phyloP scores from a whole-genome alignment of 164 flowering plant genomes.

The Tinospora cordifolia region DNA sequence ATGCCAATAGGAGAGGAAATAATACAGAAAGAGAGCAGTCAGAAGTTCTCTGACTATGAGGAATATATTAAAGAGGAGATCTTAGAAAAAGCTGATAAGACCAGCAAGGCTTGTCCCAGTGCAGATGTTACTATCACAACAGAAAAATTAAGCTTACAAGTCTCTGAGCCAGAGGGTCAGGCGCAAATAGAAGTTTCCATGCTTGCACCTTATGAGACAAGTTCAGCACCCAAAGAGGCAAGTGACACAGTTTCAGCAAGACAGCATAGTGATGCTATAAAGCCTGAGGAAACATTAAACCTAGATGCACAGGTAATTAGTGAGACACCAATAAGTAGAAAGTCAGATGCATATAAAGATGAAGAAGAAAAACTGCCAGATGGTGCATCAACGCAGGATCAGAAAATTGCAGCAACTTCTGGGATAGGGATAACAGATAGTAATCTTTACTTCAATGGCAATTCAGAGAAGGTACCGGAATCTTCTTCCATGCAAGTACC shows the following conservation, averaged over 20 bases:
- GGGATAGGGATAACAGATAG: background rate
- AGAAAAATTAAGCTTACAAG: slow-evolving; percentile 11
- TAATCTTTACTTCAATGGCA: background rate
- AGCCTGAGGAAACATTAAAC: slow-evolving; percentile 12
- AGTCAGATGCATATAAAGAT: slow-evolving; percentile 8
- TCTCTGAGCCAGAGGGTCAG: slow-evolving; percentile 13
- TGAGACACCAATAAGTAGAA: slow-evolving; percentile 3
- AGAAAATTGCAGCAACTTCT: slow-evolving; percentile 6
- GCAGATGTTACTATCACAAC: background rate
- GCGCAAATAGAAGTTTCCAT: slow-evolving; percentile 5
- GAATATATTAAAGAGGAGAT: slow-evolving; percentile 1
- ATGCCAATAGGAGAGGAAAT: slow-evolving; percentile 12
- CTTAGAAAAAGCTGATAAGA: background rate
- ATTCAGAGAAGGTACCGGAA: slow-evolving; percentile 5
- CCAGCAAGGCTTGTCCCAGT: background rate
- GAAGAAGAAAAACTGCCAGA: slow-evolving; percentile 8
- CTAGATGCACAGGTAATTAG: slow-evolving; percentile 1
- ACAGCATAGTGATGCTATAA: slow-evolving; percentile 10
- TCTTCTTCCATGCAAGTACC: slow-evolving; percentile 2
- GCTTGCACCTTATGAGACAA: slow-evolving; percentile 14
- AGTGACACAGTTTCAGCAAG: slow-evolving; percentile 5
- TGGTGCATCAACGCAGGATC: slow-evolving; percentile 2
- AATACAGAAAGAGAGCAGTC: slow-evolving; percentile 6
- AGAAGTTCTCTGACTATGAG: slow-evolving; percentile 10
- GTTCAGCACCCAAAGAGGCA: slow-evolving; percentile 10